phyloP scores from a whole-genome alignment of 1,284 basidiomycete genomes.

The Leucoagaricus sp. region DNA sequence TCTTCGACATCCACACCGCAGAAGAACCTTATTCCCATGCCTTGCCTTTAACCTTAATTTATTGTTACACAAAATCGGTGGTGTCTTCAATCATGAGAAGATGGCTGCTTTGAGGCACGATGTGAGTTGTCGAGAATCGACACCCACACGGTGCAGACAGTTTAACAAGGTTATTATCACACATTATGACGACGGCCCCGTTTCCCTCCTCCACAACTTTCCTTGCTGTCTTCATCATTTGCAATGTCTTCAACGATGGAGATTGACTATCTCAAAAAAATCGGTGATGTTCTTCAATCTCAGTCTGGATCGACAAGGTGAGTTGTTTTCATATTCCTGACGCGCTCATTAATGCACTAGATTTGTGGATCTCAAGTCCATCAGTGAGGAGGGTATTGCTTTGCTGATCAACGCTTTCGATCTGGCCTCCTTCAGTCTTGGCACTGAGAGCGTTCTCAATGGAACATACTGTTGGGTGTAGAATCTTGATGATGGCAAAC shows the following conservation, averaged over 20 bases:
- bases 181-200: no score
- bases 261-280: background rate
- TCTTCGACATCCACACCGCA: no score
- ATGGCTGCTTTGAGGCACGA: no score
- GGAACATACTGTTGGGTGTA: slow-evolving; percentile 35
- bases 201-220: no score
- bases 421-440: slow-evolving; percentile 31
- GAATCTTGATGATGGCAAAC: slow-evolving; percentile 29
- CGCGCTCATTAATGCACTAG: background rate
- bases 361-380: background rate
- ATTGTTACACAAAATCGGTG: no score
- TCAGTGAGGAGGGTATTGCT: background rate
- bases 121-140: no score
- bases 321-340: background rate
- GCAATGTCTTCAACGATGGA: background rate
- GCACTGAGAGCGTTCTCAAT: slow-evolving; percentile 29
- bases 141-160: no score
- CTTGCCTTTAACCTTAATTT: no score
- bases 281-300: background rate
- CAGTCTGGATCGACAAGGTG: background rate
- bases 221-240: no score
- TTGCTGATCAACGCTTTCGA: slow-evolving; percentile 23
- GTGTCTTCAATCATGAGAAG: no score
- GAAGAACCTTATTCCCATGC: no score
- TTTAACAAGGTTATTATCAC: no score